Percentiles rank a stretch among this genome's conserved stretches.
These are phyloP conservation scores for Magnusiomyces ingens DNA, from an alignment of 1,139 yeast genomes.

Conservation along the genomic window DNA sequence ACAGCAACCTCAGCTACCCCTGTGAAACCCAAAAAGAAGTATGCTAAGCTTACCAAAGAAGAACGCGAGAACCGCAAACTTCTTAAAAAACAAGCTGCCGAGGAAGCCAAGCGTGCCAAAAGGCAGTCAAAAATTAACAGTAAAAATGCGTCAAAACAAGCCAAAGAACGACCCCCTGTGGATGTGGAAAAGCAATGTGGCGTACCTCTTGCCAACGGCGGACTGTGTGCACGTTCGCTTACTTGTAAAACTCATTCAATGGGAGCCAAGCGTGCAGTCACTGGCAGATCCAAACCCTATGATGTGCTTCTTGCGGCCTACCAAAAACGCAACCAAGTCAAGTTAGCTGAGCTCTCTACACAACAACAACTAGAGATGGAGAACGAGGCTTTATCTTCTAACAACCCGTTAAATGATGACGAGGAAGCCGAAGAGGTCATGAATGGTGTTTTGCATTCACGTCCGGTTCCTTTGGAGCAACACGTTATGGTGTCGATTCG, in stretches of 20 bases:
- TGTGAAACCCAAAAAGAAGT: constrained; percentile 11
- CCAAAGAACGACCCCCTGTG: constrained; percentile 84
- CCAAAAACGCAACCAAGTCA: constrained; percentile 87
- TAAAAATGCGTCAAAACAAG: constrained; percentile 26
- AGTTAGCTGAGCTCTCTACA: constrained; percentile 39
- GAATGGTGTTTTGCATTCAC: constrained; percentile 77
- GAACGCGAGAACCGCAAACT: constrained; percentile 13
- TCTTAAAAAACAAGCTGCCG: constrained; percentile 46
- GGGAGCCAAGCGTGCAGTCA: constrained; percentile 94
- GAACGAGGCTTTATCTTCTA: constrained; percentile 25
- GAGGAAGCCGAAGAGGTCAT: constrained; percentile 91
- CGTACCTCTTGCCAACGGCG: constrained; percentile 87
- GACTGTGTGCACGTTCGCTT: constrained; percentile 86
- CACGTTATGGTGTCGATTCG: constrained; percentile 65
- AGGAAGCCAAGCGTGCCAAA: constrained; percentile 76
- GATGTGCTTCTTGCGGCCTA: constrained; percentile 83
- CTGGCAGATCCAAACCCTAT: constrained; percentile 86
- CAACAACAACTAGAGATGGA: constrained; percentile 33
- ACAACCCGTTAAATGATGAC: constrained; percentile 50
- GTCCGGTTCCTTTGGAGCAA: constrained; percentile 74
- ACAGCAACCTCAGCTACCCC: neutral
- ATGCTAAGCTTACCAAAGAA: constrained; percentile 14
- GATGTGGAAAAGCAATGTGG: constrained; percentile 97
- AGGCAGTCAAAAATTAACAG: constrained; percentile 17
- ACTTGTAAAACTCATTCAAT: constrained; percentile 97